Evolutionary conservation across 1,139 yeast species (phyloP), one percentile per base, ranked within the genome.

Genomic region (Kazachstania sp.): DNA sequence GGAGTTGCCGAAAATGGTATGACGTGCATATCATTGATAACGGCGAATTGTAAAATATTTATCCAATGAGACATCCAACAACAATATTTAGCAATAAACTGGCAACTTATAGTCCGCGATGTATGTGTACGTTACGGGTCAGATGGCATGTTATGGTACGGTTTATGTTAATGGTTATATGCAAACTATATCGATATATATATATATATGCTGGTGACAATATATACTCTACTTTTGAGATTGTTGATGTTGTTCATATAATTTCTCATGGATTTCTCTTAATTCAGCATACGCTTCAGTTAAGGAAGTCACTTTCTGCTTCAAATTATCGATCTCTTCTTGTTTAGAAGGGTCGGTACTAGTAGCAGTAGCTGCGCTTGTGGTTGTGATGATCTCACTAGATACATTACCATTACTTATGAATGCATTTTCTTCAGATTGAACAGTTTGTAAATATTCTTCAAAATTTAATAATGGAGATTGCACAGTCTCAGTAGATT

Each of bases 281-380:
- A 84, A 65, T 35, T 78, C 81, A n/a, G 68, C 66, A 64, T 83
- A 82, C 1, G 86, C 86, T 34, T 69, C 64, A 1, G 81, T 74
- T 34, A 81, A 69, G 51, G 71, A 72, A n/a, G 67, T 65, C 28
- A 83, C 64, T 52, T 81, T 75, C 16, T 61, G 66, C 57, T 77
- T 73, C 40, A 77, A 55, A 34, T 69, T 72, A 3, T 58, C 52
- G 7, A 70, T 57, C 46, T 63, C 63, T 16, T 51, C 62, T 20
- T 51, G 45, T n/a, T 32, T 47, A 23, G 40, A 41, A 1, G 8
- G 19, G 16, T 34, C 6, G 19, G 29, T 47, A 44, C 55, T 64
- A 11, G 34, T 41, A 5, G 12, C n/a, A 12, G n/a, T n/a, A n/a
- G n/a, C n/a, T n/a, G n/a, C n/a, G n/a, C n/a, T n/a, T n/a, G n/a